phyloP scores from a whole-genome alignment of 2,329 filamentous ascomycete species.

The Pseudogymnoascus sp. region DNA sequence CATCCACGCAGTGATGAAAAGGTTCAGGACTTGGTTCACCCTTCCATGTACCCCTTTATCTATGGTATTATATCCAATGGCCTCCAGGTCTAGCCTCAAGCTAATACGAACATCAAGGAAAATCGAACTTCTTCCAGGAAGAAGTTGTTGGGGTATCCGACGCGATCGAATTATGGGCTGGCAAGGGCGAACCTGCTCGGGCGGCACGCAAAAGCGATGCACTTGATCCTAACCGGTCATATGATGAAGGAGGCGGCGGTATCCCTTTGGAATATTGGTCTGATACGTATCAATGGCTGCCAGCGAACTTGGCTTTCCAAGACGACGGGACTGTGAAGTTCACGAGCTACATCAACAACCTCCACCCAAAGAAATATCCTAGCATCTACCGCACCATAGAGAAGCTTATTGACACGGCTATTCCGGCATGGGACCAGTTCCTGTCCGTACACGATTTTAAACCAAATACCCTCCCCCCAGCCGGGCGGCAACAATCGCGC shows the following conservation, averaged over 20 bases:
- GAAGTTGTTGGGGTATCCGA: conserved; percentile 19
- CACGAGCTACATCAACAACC: conserved; percentile 38
- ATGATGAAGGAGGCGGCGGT: not conserved
- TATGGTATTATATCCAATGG: conserved; percentile 33
- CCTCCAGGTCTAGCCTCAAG: not conserved
- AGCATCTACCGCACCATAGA: conserved; percentile 34
- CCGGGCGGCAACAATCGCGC: not conserved
- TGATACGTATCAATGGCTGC: conserved; percentile 38
- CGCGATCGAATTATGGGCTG: conserved; percentile 22
- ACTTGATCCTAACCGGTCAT: not conserved
- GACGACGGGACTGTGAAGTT: conserved; percentile 23
- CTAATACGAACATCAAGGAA: not conserved
- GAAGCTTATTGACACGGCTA: conserved; percentile 25
- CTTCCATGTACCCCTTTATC: conserved; percentile 53
- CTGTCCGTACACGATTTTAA: conserved; percentile 13
- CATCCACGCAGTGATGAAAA: conserved; percentile 49
- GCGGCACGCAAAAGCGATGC: not conserved
- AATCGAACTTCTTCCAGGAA: conserved; percentile 13
- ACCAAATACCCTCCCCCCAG: not conserved
- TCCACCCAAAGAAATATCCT: conserved; percentile 32
- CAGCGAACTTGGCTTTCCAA: conserved; percentile 31
- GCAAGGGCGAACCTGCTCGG: conserved; percentile 22
- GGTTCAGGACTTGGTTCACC: conserved; percentile 56
- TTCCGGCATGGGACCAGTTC: conserved; percentile 31
- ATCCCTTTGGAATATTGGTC: conserved; percentile 22